Conservation (phyloP, 129 eudicot species). For the Glebionis coronaria region DNA sequence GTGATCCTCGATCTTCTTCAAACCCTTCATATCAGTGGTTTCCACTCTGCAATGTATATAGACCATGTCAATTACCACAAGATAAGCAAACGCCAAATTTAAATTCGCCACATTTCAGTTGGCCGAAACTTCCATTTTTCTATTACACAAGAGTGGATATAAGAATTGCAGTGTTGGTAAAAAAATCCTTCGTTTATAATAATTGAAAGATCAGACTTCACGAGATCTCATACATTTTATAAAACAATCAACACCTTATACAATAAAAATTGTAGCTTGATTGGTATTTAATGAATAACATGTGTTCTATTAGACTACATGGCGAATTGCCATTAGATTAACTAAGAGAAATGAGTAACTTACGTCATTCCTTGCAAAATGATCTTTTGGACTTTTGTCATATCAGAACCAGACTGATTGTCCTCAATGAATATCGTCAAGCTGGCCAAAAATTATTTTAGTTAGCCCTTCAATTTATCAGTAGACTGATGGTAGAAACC, state of each 20-base stretch:
- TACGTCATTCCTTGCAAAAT: slow-evolving; percentile 84
- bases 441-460: slow-evolving; percentile 42
- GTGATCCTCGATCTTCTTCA: slow-evolving; percentile 87
- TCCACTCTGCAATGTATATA: slow-evolving; percentile 68
- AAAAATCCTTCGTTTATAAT: too few relatives aligned
- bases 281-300: neutral
- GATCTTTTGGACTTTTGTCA: slow-evolving; percentile 83
- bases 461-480: slow-evolving; percentile 9
- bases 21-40: slow-evolving; percentile 94
- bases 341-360: slow-evolving; percentile 34
- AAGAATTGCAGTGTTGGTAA: neutral
- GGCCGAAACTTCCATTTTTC: neutral
- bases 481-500: neutral
- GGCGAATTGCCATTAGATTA: neutral
- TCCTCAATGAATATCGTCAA: slow-evolving; percentile 94
- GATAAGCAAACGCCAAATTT: neutral
- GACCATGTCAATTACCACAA: neutral
- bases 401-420: slow-evolving; percentile 83
- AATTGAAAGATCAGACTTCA: too few relatives aligned
- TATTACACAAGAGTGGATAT: neutral
- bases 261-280: neutral
- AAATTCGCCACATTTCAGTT: neutral
- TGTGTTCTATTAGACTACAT: neutral
- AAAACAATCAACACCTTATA: too few relatives aligned
- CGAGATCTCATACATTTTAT: neutral